Conservation (phyloP, 129 eudicot species). For the Artemisia argyi region DNA sequence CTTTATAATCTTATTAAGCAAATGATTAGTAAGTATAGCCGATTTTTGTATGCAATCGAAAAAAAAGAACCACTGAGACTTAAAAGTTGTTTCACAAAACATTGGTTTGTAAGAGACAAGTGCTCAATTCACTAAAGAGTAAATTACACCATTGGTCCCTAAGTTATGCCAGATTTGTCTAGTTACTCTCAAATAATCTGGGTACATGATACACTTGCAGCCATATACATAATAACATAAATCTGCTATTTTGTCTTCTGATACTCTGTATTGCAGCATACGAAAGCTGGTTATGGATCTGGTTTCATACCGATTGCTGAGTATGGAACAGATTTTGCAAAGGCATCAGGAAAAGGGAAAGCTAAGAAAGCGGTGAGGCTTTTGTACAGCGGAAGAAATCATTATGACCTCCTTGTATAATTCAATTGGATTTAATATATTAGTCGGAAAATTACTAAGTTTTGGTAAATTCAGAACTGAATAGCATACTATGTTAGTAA, state of each 20-base stretch:
- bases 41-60: too few relatives aligned
- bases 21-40: too few relatives aligned
- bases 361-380: slow-evolving; percentile 66
- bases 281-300: slow-evolving; percentile 45
- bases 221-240: not conserved
- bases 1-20: too few relatives aligned
- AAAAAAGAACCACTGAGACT: too few relatives aligned
- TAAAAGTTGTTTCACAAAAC: too few relatives aligned
- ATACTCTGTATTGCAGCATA: slow-evolving; percentile 49
- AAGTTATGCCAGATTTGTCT: too few relatives aligned
- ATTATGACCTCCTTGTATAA: slow-evolving; percentile 85
- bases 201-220: too few relatives aligned
- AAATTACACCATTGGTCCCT: too few relatives aligned
- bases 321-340: slow-evolving; percentile 68
- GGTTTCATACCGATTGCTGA: slow-evolving; percentile 96
- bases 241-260: not conserved
- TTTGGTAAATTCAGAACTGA: slow-evolving; percentile 1
- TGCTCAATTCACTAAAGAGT: too few relatives aligned
- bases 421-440: not conserved
- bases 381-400: slow-evolving; percentile 87
- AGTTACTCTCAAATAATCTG: too few relatives aligned
- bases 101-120: too few relatives aligned
- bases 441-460: not conserved
- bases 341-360: slow-evolving; percentile 46
- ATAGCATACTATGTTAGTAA: too few relatives aligned